Percentiles rank a stretch among this genome's conserved stretches.
Evolutionary conservation across 2,329 filamentous ascomycete genomes (phyloP).

Genomic region (Microdochium paspali): DNA sequence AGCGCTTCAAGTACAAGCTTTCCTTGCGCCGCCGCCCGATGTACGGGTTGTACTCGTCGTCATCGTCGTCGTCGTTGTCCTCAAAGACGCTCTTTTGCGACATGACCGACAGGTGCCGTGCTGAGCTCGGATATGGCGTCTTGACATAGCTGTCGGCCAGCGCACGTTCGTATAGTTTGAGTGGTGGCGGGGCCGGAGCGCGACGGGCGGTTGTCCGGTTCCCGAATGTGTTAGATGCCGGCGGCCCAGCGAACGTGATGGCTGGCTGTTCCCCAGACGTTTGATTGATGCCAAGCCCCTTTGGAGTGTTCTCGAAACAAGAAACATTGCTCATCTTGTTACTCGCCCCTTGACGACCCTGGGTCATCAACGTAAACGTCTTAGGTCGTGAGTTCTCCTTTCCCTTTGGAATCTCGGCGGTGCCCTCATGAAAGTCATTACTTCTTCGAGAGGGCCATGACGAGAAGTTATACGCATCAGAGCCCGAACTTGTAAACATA

Average conservation of each 20-base stretch:
- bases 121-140: constrained; percentile 11
- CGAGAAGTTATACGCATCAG: background rate
- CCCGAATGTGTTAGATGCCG: constrained; percentile 6
- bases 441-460: background rate
- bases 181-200: constrained; percentile 9
- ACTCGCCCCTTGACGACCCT: background rate
- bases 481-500: background rate
- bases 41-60: background rate
- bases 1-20: background rate
- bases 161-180: constrained; percentile 10
- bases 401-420: background rate
- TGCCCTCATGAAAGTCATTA: background rate
- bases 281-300: background rate
- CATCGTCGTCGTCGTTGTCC: constrained; percentile 1
- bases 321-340: background rate
- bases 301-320: background rate
- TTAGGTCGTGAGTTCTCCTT: background rate
- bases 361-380: background rate
- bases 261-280: background rate
- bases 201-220: constrained; percentile 4
- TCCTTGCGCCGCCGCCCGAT: background rate
- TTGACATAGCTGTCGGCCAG: constrained; percentile 10
- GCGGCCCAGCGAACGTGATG: background rate
- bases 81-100: constrained; percentile 5
- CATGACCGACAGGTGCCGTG: constrained; percentile 1